These are phyloP conservation scores for Erysimum cheiri DNA, from an alignment of 441 rosid species.

Conservation along the genomic window DNA sequence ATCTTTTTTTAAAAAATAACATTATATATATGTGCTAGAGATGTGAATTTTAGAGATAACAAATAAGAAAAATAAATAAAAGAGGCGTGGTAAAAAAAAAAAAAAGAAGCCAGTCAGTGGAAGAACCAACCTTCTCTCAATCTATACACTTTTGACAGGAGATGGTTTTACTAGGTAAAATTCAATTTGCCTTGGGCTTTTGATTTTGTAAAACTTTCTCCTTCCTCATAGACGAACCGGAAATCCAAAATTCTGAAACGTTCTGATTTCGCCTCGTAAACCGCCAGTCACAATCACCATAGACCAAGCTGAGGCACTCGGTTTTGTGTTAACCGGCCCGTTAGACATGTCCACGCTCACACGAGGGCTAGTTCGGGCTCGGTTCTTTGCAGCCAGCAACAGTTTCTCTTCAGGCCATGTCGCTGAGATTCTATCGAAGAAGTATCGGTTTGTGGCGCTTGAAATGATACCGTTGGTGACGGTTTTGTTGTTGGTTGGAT, in stretches of 20 bases:
- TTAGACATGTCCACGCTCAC: slow-evolving; percentile 61
- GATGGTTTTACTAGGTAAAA: slow-evolving; percentile 22
- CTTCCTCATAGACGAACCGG: slow-evolving; percentile 67
- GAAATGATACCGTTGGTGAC: slow-evolving; percentile 80
- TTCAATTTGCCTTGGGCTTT: slow-evolving; percentile 23
- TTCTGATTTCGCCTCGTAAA: slow-evolving; percentile 80
- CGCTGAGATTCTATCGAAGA: slow-evolving; percentile 87
- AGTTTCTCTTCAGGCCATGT: slow-evolving; percentile 98
- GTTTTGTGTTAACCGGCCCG: slow-evolving; percentile 48
- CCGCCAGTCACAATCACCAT: slow-evolving; percentile 97
- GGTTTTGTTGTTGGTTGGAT: slow-evolving; percentile 48
- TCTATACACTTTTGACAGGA: slow-evolving; percentile 45
- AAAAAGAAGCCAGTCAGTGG: neutral
- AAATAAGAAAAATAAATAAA: slow-evolving; percentile 19
- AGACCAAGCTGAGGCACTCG: slow-evolving; percentile 73
- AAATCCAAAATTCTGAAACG: slow-evolving; percentile 92
- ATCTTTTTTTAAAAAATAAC: neutral
- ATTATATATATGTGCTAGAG: slow-evolving; percentile 36
- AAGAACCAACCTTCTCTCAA: slow-evolving; percentile 35
- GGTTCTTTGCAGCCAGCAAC: slow-evolving; percentile 51
- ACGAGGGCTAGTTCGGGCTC: slow-evolving; percentile 56
- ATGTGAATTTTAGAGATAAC: slow-evolving; percentile 27
- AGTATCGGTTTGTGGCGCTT: slow-evolving; percentile 82
- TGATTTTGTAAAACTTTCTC: slow-evolving; percentile 22
- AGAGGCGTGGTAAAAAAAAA: slow-evolving; percentile 11